Evolutionary conservation across 768 basidiomycete species (phyloP), one percentile per base, ranked within the genome.

Genomic region (Termitomyces titanicus): DNA sequence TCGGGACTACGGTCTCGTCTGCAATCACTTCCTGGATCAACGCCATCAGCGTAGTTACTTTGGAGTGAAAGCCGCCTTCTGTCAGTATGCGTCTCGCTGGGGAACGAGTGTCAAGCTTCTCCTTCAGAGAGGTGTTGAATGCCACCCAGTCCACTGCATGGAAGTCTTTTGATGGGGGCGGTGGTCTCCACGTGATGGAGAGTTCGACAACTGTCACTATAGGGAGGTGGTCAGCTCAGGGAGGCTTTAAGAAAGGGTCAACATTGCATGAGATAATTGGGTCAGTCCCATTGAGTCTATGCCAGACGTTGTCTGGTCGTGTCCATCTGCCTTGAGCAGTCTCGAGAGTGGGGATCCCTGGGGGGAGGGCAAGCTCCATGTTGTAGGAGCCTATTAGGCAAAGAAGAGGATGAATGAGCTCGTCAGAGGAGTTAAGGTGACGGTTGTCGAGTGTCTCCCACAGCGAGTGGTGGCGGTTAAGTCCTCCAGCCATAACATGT

Each of bases 1-100:
- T 42, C 8, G 44, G 35, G 15, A 47, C 52, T 0, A 25, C 39
- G 5, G 24, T n/a, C 9, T 47, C 37, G 29, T 5, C 27, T 13
- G 3, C 22, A 1, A 63, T 59, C 1, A 58, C 40, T 3, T 40
- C 29, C 45, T 54, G 40, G n/a, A n/a, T n/a, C n/a, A n/a, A n/a
- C n/a, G n/a, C n/a, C n/a, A n/a, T n/a, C n/a, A n/a, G n/a, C n/a
- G n/a, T n/a, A n/a, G n/a, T n/a, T n/a, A n/a, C n/a, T n/a, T n/a
- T n/a, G n/a, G n/a, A n/a, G n/a, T n/a, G n/a, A n/a, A n/a, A n/a
- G n/a, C n/a, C 10, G 38, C 45, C n/a, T 54, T 54, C n/a, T 34
- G n/a, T 3, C 24, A 10, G 33, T 54, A 45, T 3, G 34, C 17
- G 44, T 24, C 27, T 45, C 53, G 47, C 34, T n/a, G n/a, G n/a